Percentiles rank a stretch among this genome's conserved stretches.
These are phyloP conservation scores for Aspergillus mulundensis DNA, from an alignment of 495 filamentous ascomycete genomes.

Conservation along the genomic window DNA sequence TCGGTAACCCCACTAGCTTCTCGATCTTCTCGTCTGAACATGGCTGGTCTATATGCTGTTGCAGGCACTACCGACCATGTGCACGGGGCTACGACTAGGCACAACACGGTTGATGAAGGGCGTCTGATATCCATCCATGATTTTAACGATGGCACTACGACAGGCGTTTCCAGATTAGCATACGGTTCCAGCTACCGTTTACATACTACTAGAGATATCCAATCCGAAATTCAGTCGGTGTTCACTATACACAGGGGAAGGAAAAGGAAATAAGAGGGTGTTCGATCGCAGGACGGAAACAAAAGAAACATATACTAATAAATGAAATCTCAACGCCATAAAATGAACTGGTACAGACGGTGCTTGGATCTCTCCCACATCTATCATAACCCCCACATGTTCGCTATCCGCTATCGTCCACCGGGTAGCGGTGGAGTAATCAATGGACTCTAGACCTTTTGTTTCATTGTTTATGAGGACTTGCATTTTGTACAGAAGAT, in stretches of 20 bases:
- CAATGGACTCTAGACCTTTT: conserved; percentile 2
- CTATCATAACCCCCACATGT: conserved; percentile 5
- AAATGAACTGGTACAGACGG: conserved; percentile 19
- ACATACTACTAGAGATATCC: background rate
- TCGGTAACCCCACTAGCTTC: too few species aligned
- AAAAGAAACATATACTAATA: conserved; percentile 12
- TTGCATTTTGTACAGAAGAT: conserved; percentile 11
- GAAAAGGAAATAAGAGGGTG: conserved; percentile 9
- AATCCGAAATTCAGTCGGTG: conserved; percentile 15
- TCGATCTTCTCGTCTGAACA: too few species aligned
- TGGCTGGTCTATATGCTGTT: too few species aligned
- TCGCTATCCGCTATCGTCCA: background rate
- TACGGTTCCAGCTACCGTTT: background rate
- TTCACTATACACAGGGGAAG: conserved; percentile 28
- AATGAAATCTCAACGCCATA: conserved; percentile 19
- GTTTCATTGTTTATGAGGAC: conserved; percentile 11
- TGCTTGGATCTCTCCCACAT: conserved; percentile 1
- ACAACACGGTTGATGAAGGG: too few species aligned
- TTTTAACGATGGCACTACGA: background rate
- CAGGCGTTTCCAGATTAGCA: background rate
- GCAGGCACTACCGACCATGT: too few species aligned
- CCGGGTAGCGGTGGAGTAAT: background rate
- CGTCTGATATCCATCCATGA: background rate
- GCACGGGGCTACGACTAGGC: too few species aligned
- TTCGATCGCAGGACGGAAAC: background rate